Evolutionary conservation across 768 basidiomycete genomes (phyloP), one percentile per base, ranked within the genome.

Genomic region (Kwoniella botswanensis): DNA sequence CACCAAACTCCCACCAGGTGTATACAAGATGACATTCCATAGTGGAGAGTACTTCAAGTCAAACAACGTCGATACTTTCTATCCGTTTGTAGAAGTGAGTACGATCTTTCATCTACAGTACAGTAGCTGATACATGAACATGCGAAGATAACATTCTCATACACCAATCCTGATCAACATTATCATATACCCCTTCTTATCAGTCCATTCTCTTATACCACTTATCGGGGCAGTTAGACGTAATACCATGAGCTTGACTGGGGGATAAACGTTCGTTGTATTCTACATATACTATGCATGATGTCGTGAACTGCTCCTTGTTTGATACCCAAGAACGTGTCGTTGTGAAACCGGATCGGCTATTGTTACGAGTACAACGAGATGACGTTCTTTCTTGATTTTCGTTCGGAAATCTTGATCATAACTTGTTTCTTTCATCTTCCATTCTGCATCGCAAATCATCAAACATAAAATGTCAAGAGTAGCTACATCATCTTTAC

Each of bases 101-200:
- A 24, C 24, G 62, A 50, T 18, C 18, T 1, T 58, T 22, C 35
- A 42, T 57, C 1, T 35, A 35, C 46, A 50, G 18, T 15, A 13
- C 66, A 44, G 61, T 13, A 18, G n/a, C 44, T 18, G 15, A 26
- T 12, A 22, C 21, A 42, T 63, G 68, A 24, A 58, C 18, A n/a
- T 46, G 44, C 26, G 22, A 35, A 93, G 94, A 92, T 97, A 73
- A 87, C 89, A 1, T 97, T 97, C 83, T 85, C 86, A 24, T 88
- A 94, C 61, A 85, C 86, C 56, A 87, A 90, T 71, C 90, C 92
- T 7, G 82, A 87, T 63, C 91, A 95, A 76, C 93, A 96, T 77
- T 91, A 94, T 80, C 94, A 97, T 75, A 90, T 97, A 63, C 94
- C 94, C 0, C 86, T 97, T n/a, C 84, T 97, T 15, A 90, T 96